Evolutionary conservation across 1,284 basidiomycete genomes (phyloP), one percentile per base, ranked within the genome.

Genomic region (Apiotrichum laibachii): DNA sequence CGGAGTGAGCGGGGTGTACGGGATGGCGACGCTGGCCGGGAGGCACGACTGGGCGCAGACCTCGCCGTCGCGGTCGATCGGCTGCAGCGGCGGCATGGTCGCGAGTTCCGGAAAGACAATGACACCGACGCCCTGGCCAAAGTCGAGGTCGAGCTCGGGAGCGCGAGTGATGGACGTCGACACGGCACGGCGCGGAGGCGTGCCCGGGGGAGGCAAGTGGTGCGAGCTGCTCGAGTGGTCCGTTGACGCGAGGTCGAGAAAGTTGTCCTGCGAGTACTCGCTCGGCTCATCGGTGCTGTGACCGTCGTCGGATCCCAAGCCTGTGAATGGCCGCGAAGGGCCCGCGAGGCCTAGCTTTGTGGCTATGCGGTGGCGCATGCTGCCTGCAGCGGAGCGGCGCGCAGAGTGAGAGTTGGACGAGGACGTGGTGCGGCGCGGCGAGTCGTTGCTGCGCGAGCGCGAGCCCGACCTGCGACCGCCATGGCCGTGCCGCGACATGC

Each of bases 91-190:
- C 2, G 63, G 58, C 47, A 55, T 53, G 0, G 56, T 51, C 0
- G 60, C 58, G 11, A 65, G 53, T 51, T 67, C 63, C 42, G 66
- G 64, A 45, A 67, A 67, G 48, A 67, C 65, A 26, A 63, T 65
- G 40, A 67, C 49, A n/a, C 61, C 61, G 13, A 55, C 44, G 7
- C 60, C 60, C 6, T 50, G 53, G 8, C 56, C 49, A 15, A 51
- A 33, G 26, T n/a, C 16, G 26, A 16, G 2, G 50, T 55, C 9
- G 55, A 50, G 10, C 33, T 26, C 21, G 10, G n/a, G 35, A 16
- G 45, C 44, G 31, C 34, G 50, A 1, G 51, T 31, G n/a, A 60
- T 35, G 7, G 52, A 57, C 13, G 57, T 51, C 11, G 55, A 55
- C 31, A 61, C 44, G 5, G 57, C 56, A 18, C 57, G 59, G 18